Evolutionary conservation across 768 basidiomycete genomes (phyloP), one percentile per base, ranked within the genome.

Genomic region (Lactifluus piperatus): DNA sequence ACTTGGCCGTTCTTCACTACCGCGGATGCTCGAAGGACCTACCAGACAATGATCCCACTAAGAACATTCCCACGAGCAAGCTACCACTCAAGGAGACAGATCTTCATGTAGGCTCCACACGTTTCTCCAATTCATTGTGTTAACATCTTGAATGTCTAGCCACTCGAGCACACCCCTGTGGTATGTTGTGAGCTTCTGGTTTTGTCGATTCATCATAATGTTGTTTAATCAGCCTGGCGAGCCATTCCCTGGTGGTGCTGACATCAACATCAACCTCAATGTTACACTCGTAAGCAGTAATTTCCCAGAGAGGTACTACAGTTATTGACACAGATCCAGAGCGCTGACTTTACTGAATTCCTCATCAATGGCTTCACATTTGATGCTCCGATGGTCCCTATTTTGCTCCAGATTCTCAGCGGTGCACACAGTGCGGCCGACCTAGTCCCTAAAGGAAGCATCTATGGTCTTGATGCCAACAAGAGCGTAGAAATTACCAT

Each of bases 381-480:
- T 65, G 60, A 65, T 4, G 66, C 71, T 0, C 81, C 82, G 0
- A 70, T 71, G 0, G 69, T 76, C 0, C 81, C 83, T 0, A 75
- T 81, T 11, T 74, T 84, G 16, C 74, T 83, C 9, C 83, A 85
- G 62, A 79, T 84, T 36, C 66, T 84, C 30, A 81, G 76, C 51
- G 83, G 83, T 0, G 77, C 77, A 7, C 70, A 69, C 20, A 70
- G 73, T 24, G 74, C 81, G 0, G 64, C 71, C 27, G 72, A 78
- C 2, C 71, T 85, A 20, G 68, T 82, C 36, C 84, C 81, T 0
- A 20, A 52, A 0, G 81, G 79, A 6, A 73, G 72, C n/a, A n/a
- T n/a, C n/a, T n/a, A n/a, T n/a, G n/a, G n/a, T n/a, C n/a, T n/a
- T n/a, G n/a, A n/a, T n/a, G 69, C 65, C 4, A 77, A 81, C 58